Conservation (phyloP, 2,329 filamentous ascomycete genomes). For the Gaeumannomyces sp. region DNA sequence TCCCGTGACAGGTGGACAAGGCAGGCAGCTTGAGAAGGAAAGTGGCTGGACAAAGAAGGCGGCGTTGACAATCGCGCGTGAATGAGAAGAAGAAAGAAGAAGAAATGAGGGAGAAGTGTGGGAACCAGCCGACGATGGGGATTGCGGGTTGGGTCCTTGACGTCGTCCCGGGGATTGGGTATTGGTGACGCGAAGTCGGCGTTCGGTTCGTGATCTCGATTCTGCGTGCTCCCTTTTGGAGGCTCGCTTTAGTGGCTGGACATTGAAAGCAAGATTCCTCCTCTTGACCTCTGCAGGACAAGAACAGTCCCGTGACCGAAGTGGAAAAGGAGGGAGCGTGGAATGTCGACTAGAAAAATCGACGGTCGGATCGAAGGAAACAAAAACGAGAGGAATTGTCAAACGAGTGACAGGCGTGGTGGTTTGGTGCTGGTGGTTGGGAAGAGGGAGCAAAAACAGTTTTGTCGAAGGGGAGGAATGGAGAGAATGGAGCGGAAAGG, state of each 20-base stretch:
- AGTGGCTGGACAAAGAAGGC: background rate
- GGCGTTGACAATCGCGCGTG: background rate
- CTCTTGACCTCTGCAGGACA: slow-evolving; percentile 1
- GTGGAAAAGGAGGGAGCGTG: background rate
- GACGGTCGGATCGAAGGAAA: slow-evolving; percentile 2
- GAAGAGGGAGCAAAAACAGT: background rate
- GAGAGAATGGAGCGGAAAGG: slow-evolving; percentile 1
- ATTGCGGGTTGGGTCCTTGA: background rate
- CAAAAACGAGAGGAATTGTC: slow-evolving; percentile 5
- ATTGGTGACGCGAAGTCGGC: background rate
- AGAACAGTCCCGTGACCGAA: background rate
- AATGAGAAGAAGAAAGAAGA: background rate
- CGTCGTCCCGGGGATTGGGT: background rate
- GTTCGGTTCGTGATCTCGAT: background rate
- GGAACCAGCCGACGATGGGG: background rate
- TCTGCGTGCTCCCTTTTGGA: slow-evolving; percentile 8
- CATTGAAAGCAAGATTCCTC: slow-evolving; percentile 8
- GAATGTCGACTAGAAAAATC: slow-evolving; percentile 3
- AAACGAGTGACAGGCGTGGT: slow-evolving; percentile 8
- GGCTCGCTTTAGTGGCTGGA: slow-evolving; percentile 8
- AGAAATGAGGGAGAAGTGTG: background rate
- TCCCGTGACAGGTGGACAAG: background rate
- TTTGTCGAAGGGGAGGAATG: slow-evolving; percentile 4
- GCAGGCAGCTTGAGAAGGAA: background rate
- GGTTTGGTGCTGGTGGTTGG: background rate